These are phyloP conservation scores for Alternaria alternata DNA, from an alignment of 2,329 filamentous ascomycete genomes.

Conservation along the genomic window DNA sequence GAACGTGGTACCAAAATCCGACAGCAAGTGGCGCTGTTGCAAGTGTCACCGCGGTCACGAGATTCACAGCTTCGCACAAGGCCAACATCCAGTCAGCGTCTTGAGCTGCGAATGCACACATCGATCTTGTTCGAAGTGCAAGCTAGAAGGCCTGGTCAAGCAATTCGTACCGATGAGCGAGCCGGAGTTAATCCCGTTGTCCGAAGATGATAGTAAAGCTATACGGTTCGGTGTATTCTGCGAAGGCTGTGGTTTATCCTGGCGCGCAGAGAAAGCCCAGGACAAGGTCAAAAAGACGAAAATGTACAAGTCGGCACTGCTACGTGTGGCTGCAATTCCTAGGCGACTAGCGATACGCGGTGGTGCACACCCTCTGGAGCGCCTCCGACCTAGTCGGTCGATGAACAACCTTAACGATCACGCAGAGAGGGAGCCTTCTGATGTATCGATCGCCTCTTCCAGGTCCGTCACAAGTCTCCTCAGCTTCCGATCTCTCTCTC, in stretches of 20 bases:
- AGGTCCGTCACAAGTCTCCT: constrained; percentile 22
- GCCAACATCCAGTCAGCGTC: constrained; percentile 27
- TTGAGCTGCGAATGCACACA: constrained; percentile 37
- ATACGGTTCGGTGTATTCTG: constrained; percentile 39
- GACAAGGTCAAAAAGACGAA: constrained; percentile 13
- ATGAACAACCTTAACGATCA: constrained; percentile 17
- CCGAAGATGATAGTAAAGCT: constrained; percentile 12
- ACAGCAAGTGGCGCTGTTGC: constrained; percentile 23
- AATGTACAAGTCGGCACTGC: constrained; percentile 14
- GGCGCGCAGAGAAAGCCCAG: constrained; percentile 25
- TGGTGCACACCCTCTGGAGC: constrained; percentile 10
- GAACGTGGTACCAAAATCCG: neutral
- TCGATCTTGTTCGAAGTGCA: constrained; percentile 34
- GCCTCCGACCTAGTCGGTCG: constrained; percentile 23
- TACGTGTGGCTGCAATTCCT: constrained; percentile 19
- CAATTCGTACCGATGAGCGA: constrained; percentile 38
- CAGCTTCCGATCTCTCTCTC: constrained; percentile 17
- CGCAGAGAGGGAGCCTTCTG: neutral
- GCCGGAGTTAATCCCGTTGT: constrained; percentile 26
- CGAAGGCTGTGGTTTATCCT: constrained; percentile 32
- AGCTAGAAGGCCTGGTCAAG: constrained; percentile 27
- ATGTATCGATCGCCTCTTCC: neutral
- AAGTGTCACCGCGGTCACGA: constrained; percentile 13
- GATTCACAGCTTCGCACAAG: constrained; percentile 11
- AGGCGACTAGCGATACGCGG: constrained; percentile 19